These are phyloP conservation scores for Fusarium acutatum DNA, from an alignment of 2,329 filamentous ascomycete genomes.

Conservation along the genomic window DNA sequence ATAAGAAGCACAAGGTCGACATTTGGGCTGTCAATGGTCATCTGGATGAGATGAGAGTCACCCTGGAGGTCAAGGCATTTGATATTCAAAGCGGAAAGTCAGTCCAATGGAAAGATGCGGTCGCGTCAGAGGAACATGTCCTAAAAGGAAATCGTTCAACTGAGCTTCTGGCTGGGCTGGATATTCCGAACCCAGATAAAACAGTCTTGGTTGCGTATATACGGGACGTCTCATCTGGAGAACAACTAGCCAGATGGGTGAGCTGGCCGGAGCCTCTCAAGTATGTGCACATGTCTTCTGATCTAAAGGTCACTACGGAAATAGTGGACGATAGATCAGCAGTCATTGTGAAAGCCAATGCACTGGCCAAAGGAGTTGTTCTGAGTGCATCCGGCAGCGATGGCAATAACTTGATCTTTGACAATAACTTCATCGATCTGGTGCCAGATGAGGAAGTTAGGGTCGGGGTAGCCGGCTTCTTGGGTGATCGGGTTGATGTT, in stretches of 20 bases:
- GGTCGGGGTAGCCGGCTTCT: rapidly evolving
- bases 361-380: neutral
- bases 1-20: neutral
- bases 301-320: rapidly evolving
- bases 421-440: neutral
- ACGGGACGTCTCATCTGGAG: neutral
- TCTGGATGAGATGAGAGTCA: neutral
- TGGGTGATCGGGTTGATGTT: rapidly evolving
- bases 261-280: constrained; percentile 6
- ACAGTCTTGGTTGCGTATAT: neutral
- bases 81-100: neutral
- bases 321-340: neutral
- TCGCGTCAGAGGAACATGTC: neutral
- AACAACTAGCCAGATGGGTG: neutral
- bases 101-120: rapidly evolving
- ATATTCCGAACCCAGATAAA: neutral
- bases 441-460: neutral
- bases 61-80: neutral
- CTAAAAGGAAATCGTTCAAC: neutral
- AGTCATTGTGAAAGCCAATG: neutral
- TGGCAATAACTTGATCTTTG: neutral
- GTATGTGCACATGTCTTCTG: neutral
- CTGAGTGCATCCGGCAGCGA: neutral
- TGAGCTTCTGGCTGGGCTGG: neutral
- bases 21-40: neutral